phyloP scores from a whole-genome alignment of 176 grass and related monocot genomes.

The Musa beccarii region DNA sequence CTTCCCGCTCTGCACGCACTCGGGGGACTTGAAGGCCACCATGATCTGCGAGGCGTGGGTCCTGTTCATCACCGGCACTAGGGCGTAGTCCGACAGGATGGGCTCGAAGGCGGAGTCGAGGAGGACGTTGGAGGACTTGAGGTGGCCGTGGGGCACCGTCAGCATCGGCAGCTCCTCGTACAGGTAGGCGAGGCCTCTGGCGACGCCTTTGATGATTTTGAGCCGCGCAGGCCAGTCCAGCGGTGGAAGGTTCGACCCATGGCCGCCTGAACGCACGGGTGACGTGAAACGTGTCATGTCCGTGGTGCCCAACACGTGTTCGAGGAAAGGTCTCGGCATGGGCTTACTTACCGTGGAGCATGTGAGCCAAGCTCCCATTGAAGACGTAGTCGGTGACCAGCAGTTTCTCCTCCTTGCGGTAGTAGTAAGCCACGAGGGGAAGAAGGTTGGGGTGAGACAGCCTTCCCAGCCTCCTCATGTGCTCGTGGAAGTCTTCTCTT shows the following conservation, averaged over 20 bases:
- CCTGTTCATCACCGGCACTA: conserved; percentile 55
- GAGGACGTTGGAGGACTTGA: conserved; percentile 92
- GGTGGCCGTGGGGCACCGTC: conserved; percentile 73
- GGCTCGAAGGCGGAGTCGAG: conserved; percentile 46
- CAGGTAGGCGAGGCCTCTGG: conserved; percentile 51
- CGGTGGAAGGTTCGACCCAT: conserved; percentile 34
- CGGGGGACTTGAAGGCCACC: conserved; percentile 92
- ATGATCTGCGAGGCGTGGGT: conserved; percentile 62
- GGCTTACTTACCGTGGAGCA: conserved; percentile 48
- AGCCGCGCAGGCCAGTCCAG: conserved; percentile 67
- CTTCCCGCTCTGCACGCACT: conserved; percentile 36
- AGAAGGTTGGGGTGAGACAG: conserved; percentile 73
- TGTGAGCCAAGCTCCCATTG: conserved; percentile 69
- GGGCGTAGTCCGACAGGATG: conserved; percentile 71
- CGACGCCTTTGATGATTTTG: conserved; percentile 76
- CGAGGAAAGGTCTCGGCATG: background rate
- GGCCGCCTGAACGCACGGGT: conserved; percentile 24
- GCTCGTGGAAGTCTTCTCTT: conserved; percentile 67
- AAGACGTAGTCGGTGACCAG: conserved; percentile 60
- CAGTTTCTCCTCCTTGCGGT: conserved; percentile 90
- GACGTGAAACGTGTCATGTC: background rate
- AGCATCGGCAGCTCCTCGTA: conserved; percentile 84
- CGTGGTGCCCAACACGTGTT: background rate
- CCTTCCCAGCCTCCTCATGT: conserved; percentile 71
- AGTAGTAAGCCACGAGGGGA: conserved; percentile 74